These are phyloP conservation scores for Boletus rex-veris DNA, from an alignment of 768 basidiomycete genomes.

Conservation along the genomic window DNA sequence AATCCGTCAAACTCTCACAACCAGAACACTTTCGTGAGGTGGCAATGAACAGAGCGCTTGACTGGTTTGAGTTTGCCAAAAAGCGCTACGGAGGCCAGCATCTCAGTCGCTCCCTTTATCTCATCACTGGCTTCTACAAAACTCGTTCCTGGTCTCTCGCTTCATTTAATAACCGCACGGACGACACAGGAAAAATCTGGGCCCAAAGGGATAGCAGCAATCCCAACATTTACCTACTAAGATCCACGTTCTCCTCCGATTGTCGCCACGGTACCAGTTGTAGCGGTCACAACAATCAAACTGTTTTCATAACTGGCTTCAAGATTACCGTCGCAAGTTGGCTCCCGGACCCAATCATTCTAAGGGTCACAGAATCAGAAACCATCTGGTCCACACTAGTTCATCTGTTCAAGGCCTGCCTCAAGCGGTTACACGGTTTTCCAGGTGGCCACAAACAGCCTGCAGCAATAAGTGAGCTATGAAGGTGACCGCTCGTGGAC, in stretches of 20 bases:
- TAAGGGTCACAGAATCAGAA: neutral
- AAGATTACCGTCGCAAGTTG: neutral
- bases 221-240: neutral
- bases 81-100: neutral
- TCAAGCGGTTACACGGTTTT: neutral
- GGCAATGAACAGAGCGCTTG: neutral
- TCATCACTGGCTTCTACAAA: slow-evolving; percentile 3
- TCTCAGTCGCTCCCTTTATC: neutral
- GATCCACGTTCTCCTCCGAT: neutral
- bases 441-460: neutral
- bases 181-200: neutral
- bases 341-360: neutral
- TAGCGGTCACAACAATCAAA: neutral
- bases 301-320: neutral
- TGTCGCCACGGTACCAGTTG: no score
- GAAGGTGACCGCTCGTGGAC: no score
- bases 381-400: neutral
- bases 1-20: neutral
- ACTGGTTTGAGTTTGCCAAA: neutral
- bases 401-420: neutral
- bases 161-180: neutral
- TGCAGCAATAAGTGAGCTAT: neutral
- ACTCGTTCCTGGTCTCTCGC: neutral
- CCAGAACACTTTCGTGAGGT: neutral
- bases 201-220: neutral